Evolutionary conservation across 371 early-diverging fungal genomes (phyloP).

Genomic region (Haplosporangium sp.): DNA sequence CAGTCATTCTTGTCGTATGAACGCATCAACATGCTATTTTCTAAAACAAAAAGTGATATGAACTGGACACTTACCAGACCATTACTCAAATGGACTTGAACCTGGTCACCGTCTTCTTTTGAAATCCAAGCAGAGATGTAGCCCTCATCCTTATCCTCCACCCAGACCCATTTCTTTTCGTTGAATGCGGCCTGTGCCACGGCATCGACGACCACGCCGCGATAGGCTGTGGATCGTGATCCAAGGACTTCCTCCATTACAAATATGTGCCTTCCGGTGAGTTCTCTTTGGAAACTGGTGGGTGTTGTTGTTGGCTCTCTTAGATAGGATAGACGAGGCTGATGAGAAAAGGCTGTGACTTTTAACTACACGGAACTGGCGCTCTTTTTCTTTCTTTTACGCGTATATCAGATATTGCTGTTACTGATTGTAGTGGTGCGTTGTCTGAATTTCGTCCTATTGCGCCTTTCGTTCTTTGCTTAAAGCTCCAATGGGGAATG

Average conservation of each 20-base stretch:
- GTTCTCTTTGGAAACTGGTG: neutral
- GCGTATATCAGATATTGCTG: too few relatives aligned
- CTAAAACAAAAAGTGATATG: neutral
- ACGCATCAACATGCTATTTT: neutral
- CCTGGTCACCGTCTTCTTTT: conserved; percentile 74
- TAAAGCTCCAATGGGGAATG: too few relatives aligned
- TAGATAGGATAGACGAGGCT: too few relatives aligned
- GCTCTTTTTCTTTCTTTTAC: neutral
- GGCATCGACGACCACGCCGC: conserved; percentile 68
- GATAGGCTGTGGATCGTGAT: conserved; percentile 27
- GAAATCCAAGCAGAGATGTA: conserved; percentile 89
- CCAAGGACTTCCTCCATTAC: conserved; percentile 30
- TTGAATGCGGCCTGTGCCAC: conserved; percentile 82
- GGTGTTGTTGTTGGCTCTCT: too few relatives aligned
- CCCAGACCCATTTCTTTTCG: conserved; percentile 97
- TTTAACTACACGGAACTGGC: too few relatives aligned
- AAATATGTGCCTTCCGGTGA: neutral
- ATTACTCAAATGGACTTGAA: conserved; percentile 78
- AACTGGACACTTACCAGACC: conserved; percentile 67
- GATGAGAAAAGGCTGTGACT: too few relatives aligned
- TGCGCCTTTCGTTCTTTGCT: neutral
- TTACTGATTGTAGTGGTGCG: too few relatives aligned
- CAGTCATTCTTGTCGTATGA: too few relatives aligned
- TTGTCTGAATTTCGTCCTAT: neutral
- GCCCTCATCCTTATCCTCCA: conserved; percentile 90